These are phyloP conservation scores for Sporothrix sp. DNA, from an alignment of 2,329 filamentous ascomycete genomes.

Conservation along the genomic window DNA sequence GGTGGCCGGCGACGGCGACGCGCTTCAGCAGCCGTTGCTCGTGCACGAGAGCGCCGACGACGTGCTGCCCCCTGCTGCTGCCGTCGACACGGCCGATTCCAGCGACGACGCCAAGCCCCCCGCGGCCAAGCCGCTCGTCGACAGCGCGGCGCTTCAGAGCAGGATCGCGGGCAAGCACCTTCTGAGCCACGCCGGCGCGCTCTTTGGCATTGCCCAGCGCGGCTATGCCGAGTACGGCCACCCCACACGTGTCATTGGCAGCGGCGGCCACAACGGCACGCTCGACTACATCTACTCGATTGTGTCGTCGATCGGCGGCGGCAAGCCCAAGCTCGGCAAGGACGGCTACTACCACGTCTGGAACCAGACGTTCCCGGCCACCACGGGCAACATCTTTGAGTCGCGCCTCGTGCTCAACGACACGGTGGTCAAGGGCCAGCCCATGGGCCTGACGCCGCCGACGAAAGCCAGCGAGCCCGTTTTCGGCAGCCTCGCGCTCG, in stretches of 20 bases:
- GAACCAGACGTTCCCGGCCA: conserved; percentile 55
- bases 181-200: conserved; percentile 46
- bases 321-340: conserved; percentile 7
- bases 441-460: conserved; percentile 59
- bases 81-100: not conserved
- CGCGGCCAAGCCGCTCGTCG: conserved; percentile 22
- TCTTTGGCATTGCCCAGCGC: conserved; percentile 53
- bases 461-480: conserved; percentile 51
- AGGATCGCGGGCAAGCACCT: conserved; percentile 48
- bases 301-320: conserved; percentile 41
- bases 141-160: conserved; percentile 45
- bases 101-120: not conserved
- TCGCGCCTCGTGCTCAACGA: conserved; percentile 47
- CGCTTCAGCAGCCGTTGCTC: conserved; percentile 9
- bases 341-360: conserved; percentile 47
- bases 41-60: not conserved
- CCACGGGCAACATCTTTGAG: conserved; percentile 50
- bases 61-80: not conserved
- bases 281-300: conserved; percentile 52
- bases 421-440: conserved; percentile 38
- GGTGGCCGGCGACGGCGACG: not conserved
- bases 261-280: conserved; percentile 53
- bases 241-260: conserved; percentile 63
- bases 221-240: conserved; percentile 53
- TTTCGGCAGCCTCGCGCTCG: conserved; percentile 48